Evolutionary conservation across 2,329 filamentous ascomycete genomes (phyloP).

Genomic region (Xylaria multiplex): DNA sequence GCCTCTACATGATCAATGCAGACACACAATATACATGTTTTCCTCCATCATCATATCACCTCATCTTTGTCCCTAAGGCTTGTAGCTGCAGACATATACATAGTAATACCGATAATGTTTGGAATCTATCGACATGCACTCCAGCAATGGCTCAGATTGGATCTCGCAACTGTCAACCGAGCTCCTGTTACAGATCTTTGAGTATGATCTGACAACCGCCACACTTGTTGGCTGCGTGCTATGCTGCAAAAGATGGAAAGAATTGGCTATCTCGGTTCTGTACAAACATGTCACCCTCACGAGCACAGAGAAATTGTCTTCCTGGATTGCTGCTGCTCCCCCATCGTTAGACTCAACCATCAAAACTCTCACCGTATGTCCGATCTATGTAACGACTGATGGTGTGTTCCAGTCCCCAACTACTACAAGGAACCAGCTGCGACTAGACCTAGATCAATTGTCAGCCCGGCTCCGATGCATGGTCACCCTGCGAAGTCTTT

Average conservation of each 20-base stretch:
- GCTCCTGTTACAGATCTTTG: not conserved
- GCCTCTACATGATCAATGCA: too few relatives aligned
- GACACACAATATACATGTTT: too few relatives aligned
- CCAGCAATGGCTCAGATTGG: too few relatives aligned
- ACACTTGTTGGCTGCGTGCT: conserved; percentile 9
- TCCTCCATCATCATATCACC: too few relatives aligned
- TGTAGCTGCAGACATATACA: too few relatives aligned
- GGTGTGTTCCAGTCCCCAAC: not conserved
- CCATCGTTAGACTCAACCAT: not conserved
- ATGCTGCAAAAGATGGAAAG: conserved; percentile 27
- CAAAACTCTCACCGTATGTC: not conserved
- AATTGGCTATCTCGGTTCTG: conserved; percentile 20
- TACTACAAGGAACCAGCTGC: too few relatives aligned
- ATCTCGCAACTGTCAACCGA: not conserved
- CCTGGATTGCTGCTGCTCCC: conserved; percentile 6
- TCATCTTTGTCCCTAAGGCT: too few relatives aligned
- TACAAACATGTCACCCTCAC: conserved; percentile 22
- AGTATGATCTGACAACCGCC: not conserved
- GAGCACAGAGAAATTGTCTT: not conserved
- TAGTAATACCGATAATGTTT: too few relatives aligned
- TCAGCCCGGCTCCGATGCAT: too few relatives aligned
- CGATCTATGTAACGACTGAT: not conserved
- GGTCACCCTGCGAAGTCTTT: not conserved
- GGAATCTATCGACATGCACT: too few relatives aligned
- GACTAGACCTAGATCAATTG: too few relatives aligned